Conservation (phyloP, 1,284 basidiomycete genomes). For the Meripilus lineatus region DNA sequence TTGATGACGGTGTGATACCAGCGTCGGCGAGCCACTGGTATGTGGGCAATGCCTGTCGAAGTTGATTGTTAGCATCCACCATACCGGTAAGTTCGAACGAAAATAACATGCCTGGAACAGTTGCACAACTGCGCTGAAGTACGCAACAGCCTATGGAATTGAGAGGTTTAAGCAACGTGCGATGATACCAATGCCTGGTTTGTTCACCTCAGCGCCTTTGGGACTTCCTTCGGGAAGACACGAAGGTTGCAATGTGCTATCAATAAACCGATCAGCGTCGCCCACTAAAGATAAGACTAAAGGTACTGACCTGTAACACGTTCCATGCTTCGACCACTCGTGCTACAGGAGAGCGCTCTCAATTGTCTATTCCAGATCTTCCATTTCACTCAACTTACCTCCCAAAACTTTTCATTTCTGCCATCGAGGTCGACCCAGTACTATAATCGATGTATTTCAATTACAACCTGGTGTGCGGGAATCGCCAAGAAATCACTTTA, state of each 20-base stretch:
- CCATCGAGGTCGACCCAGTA: conserved; percentile 65
- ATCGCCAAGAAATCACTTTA: conserved; percentile 19
- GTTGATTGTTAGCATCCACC: neutral
- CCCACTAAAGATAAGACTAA: neutral
- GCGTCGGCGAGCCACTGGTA: conserved; percentile 65
- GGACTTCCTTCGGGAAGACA: conserved; percentile 57
- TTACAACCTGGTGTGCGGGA: neutral
- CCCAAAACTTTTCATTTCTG: conserved; percentile 62
- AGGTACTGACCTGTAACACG: conserved; percentile 53
- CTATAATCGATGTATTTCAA: too few species aligned
- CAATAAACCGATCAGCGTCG: neutral
- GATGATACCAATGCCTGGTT: neutral
- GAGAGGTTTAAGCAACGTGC: too few species aligned
- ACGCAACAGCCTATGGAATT: conserved; percentile 55
- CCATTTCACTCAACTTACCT: conserved; percentile 46
- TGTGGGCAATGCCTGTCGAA: conserved; percentile 57
- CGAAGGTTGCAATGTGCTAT: conserved; percentile 52
- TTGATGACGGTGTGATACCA: conserved; percentile 64
- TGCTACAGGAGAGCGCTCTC: conserved; percentile 32
- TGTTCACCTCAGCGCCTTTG: conserved; percentile 51
- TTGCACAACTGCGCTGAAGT: conserved; percentile 60
- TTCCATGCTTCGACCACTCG: conserved; percentile 73
- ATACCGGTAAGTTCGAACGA: conserved; percentile 1
- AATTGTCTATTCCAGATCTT: neutral
- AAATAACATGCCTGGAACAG: conserved; percentile 57